phyloP scores from a whole-genome alignment of 116 monocot species.

The Cymodocea nodosa region DNA sequence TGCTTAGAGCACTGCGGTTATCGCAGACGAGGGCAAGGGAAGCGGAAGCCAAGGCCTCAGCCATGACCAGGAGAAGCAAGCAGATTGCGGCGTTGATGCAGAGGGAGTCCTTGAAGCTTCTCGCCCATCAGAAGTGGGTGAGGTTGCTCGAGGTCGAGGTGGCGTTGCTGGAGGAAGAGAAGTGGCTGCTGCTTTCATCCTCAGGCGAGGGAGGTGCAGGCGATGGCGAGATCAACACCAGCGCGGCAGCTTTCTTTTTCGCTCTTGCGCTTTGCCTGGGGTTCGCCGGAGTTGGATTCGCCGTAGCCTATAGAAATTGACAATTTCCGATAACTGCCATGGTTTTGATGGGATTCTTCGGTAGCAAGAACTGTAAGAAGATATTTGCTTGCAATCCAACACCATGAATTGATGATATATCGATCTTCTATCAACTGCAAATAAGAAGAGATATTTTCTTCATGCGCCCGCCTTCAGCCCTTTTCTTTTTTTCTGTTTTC shows the following conservation, averaged over 20 bases:
- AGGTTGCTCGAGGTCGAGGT: conserved; percentile 30
- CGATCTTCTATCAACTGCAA: too few species aligned
- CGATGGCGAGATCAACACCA: background rate
- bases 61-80: conserved; percentile 3
- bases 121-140: conserved; percentile 25
- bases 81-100: conserved; percentile 15
- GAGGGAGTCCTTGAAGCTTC: conserved; percentile 21
- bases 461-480: too few species aligned
- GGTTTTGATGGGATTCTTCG: too few species aligned
- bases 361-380: too few species aligned
- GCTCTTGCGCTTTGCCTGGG: background rate
- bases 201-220: background rate
- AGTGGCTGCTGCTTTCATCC: too few species aligned
- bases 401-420: too few species aligned
- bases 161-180: conserved; percentile 1
- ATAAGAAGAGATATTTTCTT: too few species aligned
- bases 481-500: too few species aligned
- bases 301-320: too few species aligned
- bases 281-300: background rate
- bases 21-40: conserved; percentile 55
- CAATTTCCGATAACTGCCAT: too few species aligned
- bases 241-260: background rate
- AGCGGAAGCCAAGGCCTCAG: conserved; percentile 28
- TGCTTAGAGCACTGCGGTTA: conserved; percentile 32
- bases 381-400: too few species aligned